These are phyloP conservation scores for Teunomyces cretensis DNA, from an alignment of 805 yeast species.

Conservation along the genomic window DNA sequence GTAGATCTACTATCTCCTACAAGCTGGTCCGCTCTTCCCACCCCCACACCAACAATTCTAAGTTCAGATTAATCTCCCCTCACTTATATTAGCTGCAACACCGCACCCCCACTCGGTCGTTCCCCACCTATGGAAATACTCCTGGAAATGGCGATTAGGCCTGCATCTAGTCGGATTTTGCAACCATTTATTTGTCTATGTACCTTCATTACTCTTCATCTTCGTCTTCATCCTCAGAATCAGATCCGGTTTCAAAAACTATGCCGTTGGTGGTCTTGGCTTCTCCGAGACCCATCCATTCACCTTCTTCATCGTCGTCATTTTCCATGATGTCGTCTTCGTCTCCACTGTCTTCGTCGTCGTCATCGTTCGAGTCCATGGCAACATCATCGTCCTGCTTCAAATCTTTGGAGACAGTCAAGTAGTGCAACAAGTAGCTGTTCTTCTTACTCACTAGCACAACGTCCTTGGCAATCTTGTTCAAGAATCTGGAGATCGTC, in stretches of 20 bases:
- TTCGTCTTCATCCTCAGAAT: conserved; percentile 31
- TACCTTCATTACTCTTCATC: conserved; percentile 20
- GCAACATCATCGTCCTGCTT: conserved; percentile 8
- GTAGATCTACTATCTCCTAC: too few species aligned
- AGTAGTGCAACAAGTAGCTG: conserved; percentile 53
- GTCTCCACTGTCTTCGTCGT: conserved; percentile 15
- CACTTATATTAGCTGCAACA: background rate
- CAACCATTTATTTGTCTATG: conserved; percentile 2
- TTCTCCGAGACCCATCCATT: conserved; percentile 34
- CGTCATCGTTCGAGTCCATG: conserved; percentile 10
- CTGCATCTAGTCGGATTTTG: background rate
- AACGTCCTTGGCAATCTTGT: conserved; percentile 73
- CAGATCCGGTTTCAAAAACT: conserved; percentile 1
- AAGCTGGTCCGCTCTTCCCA: too few species aligned
- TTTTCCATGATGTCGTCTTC: conserved; percentile 16
- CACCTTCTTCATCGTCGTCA: conserved; percentile 30
- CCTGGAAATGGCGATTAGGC: background rate
- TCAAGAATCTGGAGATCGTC: conserved; percentile 72
- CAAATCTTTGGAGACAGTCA: conserved; percentile 23
- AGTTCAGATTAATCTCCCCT: too few species aligned
- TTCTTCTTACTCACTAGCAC: conserved; percentile 53
- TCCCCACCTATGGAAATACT: background rate
- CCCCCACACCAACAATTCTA: too few species aligned
- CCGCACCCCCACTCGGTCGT: background rate
- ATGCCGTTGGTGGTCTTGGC: conserved; percentile 7